Evolutionary conservation across 768 basidiomycete genomes (phyloP).

Genomic region (Agaricus sinodeliciosus): DNA sequence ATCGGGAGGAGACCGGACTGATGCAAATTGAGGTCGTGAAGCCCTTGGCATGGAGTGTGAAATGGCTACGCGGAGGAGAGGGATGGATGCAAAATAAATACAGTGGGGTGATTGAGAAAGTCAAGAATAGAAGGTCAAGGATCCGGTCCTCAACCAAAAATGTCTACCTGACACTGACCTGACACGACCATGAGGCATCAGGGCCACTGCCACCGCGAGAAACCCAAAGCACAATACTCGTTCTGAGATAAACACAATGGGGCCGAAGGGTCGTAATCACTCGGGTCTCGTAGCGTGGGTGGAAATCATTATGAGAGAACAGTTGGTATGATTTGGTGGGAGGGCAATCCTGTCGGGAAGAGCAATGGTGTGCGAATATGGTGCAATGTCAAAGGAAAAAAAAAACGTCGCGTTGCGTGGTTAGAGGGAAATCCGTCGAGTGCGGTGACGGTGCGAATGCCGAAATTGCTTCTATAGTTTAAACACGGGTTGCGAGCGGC

Average conservation of each 20-base stretch:
- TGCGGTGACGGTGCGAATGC: no score
- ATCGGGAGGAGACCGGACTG: not conserved
- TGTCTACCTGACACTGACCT: not conserved
- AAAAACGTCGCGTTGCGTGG: no score
- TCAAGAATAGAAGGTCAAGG: not conserved
- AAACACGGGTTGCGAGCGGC: not conserved
- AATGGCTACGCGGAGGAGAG: not conserved
- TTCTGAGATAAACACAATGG: not conserved
- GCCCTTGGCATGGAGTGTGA: not conserved
- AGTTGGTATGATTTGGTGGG: not conserved
- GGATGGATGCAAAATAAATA: constrained; percentile 1
- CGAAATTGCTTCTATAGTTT: not conserved
- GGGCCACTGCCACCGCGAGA: constrained; percentile 6
- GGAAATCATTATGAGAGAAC: not conserved
- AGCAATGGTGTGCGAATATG: not conserved
- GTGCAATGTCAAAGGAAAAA: not conserved
- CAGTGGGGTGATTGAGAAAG: not conserved
- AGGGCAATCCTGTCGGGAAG: not conserved
- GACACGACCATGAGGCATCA: constrained; percentile 6
- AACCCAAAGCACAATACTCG: not conserved
- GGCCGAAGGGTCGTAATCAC: constrained; percentile 3
- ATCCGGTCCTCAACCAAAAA: constrained; percentile 2
- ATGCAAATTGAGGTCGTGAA: constrained; percentile 1
- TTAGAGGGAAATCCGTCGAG: no score
- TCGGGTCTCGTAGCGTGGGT: constrained; percentile 1